phyloP scores from a whole-genome alignment of 495 filamentous ascomycete genomes.

The Barbatosphaeria neglecta region DNA sequence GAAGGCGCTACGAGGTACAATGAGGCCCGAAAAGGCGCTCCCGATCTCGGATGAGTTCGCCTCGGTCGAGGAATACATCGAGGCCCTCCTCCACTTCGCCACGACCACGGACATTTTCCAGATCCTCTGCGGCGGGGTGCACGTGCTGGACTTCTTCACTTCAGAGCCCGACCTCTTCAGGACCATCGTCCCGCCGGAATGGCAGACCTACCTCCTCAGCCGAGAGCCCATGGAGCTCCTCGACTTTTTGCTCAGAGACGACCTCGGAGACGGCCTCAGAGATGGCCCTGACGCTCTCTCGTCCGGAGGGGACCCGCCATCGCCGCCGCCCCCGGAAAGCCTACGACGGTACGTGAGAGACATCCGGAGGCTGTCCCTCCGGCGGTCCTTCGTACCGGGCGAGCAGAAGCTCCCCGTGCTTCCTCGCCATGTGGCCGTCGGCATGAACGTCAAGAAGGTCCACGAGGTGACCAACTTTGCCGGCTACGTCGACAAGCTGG shows the following conservation, averaged over 20 bases:
- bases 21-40: slow-evolving; percentile 27
- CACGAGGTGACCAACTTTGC: slow-evolving; percentile 73
- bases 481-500: slow-evolving; percentile 42
- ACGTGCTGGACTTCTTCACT: slow-evolving; percentile 95
- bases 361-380: slow-evolving; percentile 58
- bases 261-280: slow-evolving; percentile 65
- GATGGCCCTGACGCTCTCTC: slow-evolving; percentile 46
- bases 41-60: slow-evolving; percentile 33
- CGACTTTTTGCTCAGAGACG: slow-evolving; percentile 65
- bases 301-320: slow-evolving; percentile 3
- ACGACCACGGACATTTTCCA: slow-evolving; percentile 69
- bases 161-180: slow-evolving; percentile 65
- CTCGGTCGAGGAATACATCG: slow-evolving; percentile 57
- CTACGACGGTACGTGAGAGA: slow-evolving; percentile 63
- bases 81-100: slow-evolving; percentile 64
- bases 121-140: slow-evolving; percentile 81
- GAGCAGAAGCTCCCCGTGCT: slow-evolving; percentile 37
- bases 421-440: slow-evolving; percentile 60
- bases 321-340: slow-evolving; percentile 49
- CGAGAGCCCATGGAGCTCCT: slow-evolving; percentile 63
- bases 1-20: slow-evolving; percentile 4
- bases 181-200: slow-evolving; percentile 59
- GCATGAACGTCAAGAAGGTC: slow-evolving; percentile 93
- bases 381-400: slow-evolving; percentile 42
- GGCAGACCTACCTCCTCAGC: slow-evolving; percentile 63